Base-by-base conservation (phyloP, 805 yeast genomes). In the Clavispora carvajalis region DNA sequence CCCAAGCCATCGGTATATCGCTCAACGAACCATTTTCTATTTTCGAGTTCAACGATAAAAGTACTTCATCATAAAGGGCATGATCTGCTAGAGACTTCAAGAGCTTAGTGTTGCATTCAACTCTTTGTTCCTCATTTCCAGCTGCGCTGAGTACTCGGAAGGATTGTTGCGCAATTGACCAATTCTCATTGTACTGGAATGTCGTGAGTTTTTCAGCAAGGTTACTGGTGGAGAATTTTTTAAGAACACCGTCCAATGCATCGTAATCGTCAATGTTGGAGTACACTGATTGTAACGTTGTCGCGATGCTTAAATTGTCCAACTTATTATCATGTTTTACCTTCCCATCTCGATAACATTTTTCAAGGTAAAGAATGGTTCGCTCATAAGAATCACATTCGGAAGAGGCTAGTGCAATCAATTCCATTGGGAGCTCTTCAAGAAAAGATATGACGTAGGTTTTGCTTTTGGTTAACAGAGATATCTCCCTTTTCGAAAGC, bases 241-340 rank as follows among this genome's bases (percentile, higher is more conserved):
- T 80, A 41, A 90, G 64, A 4, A 87, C 79, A 17, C 99, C 99
- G 55, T 85, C 90, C 23, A 93, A 69, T 0, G 96, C 81, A 65
- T 93, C 99, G 26, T 82, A 73, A 54, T 95, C 99, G 52, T 88
- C 91, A 36, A 93, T 78, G 42, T 79, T 83, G 7, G 95, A 82
- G 58, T 93, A 93, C 67, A 90, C 85, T 21, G 74, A 73, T 51
- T 87, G 88, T n/a, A 93, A 60, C 5, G 80, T 71, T 1, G 66
- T 57, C 17, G 70, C 71, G 52, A 64, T 67, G 46, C 54, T 68
- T 61, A 51, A 62, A 38, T 70, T 57, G 15, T 53, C 67, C 47
- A 65, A 58, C 24, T 49, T 49, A 35, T 34, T 26, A 18, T 58
- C 45, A 38, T 48, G 60, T 16, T 49, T 46, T 1, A 57, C 52